Evolutionary conservation across 164 flowering plant genomes (phyloP).

Genomic region (Magnolia kwangsiensis): DNA sequence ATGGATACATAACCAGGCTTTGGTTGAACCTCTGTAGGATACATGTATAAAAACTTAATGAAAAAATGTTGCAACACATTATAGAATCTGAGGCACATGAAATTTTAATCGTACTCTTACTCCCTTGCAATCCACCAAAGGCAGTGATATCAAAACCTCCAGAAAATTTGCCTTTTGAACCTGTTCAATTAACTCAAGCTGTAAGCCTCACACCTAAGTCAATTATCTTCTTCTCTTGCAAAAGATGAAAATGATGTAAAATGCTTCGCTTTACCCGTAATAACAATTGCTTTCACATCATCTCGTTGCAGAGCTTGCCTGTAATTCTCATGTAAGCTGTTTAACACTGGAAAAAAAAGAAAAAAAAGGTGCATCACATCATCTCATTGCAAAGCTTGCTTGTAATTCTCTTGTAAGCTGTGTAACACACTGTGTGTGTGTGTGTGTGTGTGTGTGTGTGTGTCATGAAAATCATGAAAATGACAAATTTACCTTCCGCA

Average conservation of each 20-base stretch:
- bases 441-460: too few species aligned
- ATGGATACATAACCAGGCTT: conserved; percentile 66
- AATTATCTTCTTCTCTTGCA: background rate
- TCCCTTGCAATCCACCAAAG: conserved; percentile 51
- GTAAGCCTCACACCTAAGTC: too few species aligned
- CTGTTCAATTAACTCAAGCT: conserved; percentile 27
- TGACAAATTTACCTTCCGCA: too few species aligned
- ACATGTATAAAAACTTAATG: conserved; percentile 1
- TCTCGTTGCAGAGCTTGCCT: conserved; percentile 66
- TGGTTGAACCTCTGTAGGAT: conserved; percentile 40
- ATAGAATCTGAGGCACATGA: background rate
- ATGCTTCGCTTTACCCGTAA: conserved; percentile 54
- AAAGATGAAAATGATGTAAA: background rate
- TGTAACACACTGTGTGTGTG: too few species aligned
- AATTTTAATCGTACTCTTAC: conserved; percentile 35
- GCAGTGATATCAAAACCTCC: conserved; percentile 87
- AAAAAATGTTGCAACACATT: background rate
- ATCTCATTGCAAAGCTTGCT: too few species aligned
- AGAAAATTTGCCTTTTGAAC: conserved; percentile 75
- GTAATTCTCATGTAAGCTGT: conserved; percentile 59
- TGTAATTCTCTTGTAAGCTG: too few species aligned
- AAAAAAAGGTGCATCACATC: background rate
- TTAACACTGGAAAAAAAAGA: conserved; percentile 47
- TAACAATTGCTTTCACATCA: conserved; percentile 93
- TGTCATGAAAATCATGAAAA: too few species aligned